A percentile compares a stretch with the other conserved stretches of the same genome.
Evolutionary conservation across 305 asterid species (phyloP).

Genomic region (Solanum aculeatissimum): DNA sequence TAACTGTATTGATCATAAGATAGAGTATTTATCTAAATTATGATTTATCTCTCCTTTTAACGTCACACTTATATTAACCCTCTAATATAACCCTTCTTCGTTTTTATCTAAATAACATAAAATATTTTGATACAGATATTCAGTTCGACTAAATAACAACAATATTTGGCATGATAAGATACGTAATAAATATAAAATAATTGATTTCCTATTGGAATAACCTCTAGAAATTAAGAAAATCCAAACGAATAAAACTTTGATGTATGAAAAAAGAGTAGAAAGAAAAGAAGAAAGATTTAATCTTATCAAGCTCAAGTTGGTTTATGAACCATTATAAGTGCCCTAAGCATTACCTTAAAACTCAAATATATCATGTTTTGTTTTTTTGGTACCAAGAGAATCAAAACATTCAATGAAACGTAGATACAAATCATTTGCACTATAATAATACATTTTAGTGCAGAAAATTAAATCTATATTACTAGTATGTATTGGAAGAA

Average conservation of each 20-base stretch:
- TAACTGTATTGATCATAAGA: too few relatives aligned
- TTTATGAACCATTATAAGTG: background rate
- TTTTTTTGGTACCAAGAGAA: background rate
- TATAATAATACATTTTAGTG: background rate
- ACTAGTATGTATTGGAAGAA: background rate
- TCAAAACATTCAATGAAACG: background rate
- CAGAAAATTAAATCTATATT: background rate
- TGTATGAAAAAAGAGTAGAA: background rate
- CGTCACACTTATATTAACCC: background rate
- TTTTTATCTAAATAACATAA: background rate
- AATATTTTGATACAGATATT: background rate
- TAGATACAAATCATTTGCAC: background rate
- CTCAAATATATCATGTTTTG: background rate
- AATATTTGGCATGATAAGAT: background rate
- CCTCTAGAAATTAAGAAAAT: background rate
- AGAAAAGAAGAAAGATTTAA: background rate
- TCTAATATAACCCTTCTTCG: background rate
- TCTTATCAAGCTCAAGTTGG: background rate
- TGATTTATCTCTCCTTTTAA: background rate
- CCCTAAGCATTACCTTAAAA: background rate
- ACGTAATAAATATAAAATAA: background rate
- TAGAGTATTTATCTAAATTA: background rate
- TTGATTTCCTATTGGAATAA: background rate
- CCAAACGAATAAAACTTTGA: background rate
- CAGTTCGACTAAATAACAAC: background rate